These are phyloP conservation scores for Santalum album DNA, from an alignment of 164 flowering plant genomes.

Conservation along the genomic window DNA sequence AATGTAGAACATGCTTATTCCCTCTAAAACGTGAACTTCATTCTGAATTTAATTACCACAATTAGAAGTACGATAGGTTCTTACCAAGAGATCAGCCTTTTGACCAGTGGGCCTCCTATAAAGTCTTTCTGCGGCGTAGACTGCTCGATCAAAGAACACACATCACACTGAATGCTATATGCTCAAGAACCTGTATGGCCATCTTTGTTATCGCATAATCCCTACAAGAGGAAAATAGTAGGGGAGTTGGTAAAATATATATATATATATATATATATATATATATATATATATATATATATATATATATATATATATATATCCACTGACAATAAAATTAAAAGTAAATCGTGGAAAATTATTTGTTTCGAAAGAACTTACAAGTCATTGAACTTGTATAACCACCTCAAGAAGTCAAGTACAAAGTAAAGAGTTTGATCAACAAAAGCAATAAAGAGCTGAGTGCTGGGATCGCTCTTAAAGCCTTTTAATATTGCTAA, in stretches of 20 bases:
- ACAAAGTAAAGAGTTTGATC: slow-evolving; percentile 18
- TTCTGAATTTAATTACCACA: no score
- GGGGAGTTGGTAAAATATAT: not conserved
- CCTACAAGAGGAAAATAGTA: slow-evolving; percentile 23
- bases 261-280: no score
- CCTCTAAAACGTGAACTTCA: no score
- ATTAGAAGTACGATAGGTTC: no score
- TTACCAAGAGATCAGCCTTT: no score
- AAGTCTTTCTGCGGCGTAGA: no score
- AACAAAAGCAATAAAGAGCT: slow-evolving; percentile 43
- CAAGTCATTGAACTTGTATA: slow-evolving; percentile 53
- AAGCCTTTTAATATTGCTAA: slow-evolving; percentile 60
- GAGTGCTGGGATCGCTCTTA: slow-evolving; percentile 45
- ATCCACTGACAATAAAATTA: not conserved
- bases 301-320: no score
- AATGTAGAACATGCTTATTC: no score
- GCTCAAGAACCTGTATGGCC: slow-evolving; percentile 77
- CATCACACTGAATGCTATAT: slow-evolving; percentile 32
- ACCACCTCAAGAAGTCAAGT: slow-evolving; percentile 44
- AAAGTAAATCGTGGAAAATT: not conserved
- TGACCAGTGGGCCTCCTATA: no score
- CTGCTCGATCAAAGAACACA: no score
- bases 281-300: no score
- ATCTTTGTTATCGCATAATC: slow-evolving; percentile 77
- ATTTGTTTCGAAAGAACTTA: slow-evolving; percentile 11